Conservation (phyloP, 1,284 basidiomycete genomes). For the Moesziomyces parantarcticus region DNA sequence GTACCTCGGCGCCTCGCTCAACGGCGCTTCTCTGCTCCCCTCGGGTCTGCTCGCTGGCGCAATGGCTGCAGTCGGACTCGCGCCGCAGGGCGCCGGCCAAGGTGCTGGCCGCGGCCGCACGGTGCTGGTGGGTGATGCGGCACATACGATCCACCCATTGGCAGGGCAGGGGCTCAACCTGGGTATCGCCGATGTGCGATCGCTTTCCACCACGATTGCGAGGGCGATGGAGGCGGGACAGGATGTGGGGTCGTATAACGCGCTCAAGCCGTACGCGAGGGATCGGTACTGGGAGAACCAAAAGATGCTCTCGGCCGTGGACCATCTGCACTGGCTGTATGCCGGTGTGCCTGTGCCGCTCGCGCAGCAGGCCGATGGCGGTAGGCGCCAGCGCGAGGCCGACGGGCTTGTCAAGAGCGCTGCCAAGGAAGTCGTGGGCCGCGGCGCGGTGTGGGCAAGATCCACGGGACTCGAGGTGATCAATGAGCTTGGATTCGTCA, state of each 20-base stretch:
- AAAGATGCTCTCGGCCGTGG: constrained; percentile 61
- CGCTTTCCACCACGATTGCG: constrained; percentile 42
- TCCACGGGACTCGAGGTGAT: constrained; percentile 65
- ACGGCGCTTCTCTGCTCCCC: constrained; percentile 27
- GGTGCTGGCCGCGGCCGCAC: constrained; percentile 74
- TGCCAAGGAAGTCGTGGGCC: constrained; percentile 39
- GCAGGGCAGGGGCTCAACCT: constrained; percentile 96
- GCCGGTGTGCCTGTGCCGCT: constrained; percentile 46
- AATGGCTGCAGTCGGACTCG: constrained; percentile 46
- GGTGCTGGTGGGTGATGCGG: constrained; percentile 93
- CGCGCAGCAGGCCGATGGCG: constrained; percentile 30
- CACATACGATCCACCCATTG: constrained; percentile 94
- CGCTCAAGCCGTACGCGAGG: constrained; percentile 53
- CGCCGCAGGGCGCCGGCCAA: constrained; percentile 50
- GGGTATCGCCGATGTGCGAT: constrained; percentile 81
- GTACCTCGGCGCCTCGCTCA: constrained; percentile 76
- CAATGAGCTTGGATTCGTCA: constrained; percentile 63
- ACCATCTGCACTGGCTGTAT: constrained; percentile 65
- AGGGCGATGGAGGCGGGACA: constrained; percentile 49
- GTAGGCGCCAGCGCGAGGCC: constrained; percentile 23
- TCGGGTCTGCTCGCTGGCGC: constrained; percentile 46
- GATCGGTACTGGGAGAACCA: constrained; percentile 64
- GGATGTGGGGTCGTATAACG: constrained; percentile 60
- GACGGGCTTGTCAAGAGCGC: constrained; percentile 35
- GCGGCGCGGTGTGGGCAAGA: constrained; percentile 59